Base-by-base conservation (phyloP, 768 basidiomycete species). In the Hortiboletus campestris region DNA sequence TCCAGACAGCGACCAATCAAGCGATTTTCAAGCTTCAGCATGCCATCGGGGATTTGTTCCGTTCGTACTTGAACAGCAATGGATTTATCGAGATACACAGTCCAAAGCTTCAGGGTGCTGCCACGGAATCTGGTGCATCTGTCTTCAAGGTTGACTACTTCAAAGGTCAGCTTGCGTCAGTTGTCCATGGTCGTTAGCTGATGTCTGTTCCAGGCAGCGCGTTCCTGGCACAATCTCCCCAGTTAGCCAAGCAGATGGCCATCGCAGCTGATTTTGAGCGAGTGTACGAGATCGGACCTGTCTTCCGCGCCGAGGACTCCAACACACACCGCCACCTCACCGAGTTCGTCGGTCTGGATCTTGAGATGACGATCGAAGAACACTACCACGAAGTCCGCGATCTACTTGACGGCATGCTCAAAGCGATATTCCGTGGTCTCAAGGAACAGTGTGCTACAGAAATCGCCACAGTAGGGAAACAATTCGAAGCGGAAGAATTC, bases 131-230 rank as follows among this genome's bases (percentile, higher is more conserved):
- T 13, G 97, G 97, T 10, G 92, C 97, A 41, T 91, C 90, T 35
- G 97, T 99, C 38, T 99, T 98, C 82, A 94, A 95, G 78, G 97
- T 98, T 43, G 82, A 82, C 67, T 98, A 99, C 74, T 99, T 98
- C 80, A 96, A 97, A 80, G 92, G 95, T 53, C 19, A 47, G 51
- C n/a, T 29, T 28, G 34, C 28, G 19, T 28, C 20, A 17, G 16
- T 50, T 19, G 56, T 56, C 39, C 47, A 14, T 38, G n/a, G 28
- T 34, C 17, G 6, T 53, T 17, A 38, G 9, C 55, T 62, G 17
- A 60, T 20, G 11, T 29, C 34, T 7, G 6, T 49, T 19, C n/a
- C 61, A 96, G 94, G 91, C 31, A 82, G 73, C 62, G 97, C 97
- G 3, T 99, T 81, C 78, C 82, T 99, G 39, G 97, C 97, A 19